Evolutionary conservation across 495 filamentous ascomycete genomes (phyloP).

Genomic region (Rostrohypoxylon terebratum): DNA sequence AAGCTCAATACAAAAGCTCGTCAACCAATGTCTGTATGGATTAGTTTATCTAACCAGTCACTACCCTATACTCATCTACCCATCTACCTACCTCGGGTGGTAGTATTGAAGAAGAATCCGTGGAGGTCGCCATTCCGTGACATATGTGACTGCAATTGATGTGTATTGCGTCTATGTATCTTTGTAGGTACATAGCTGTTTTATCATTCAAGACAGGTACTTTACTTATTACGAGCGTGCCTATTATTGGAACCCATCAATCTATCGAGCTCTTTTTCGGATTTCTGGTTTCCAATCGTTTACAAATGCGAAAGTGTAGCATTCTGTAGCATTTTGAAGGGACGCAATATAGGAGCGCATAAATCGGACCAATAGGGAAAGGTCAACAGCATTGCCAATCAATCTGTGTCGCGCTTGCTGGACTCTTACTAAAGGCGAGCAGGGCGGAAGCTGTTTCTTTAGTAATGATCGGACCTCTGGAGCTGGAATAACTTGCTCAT

Average conservation of each 20-base stretch:
- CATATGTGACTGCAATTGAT: neutral
- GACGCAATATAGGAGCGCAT: neutral
- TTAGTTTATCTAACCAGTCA: neutral
- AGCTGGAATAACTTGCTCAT: slow-evolving; percentile 8
- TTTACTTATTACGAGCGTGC: too few relatives aligned
- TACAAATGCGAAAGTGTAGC: slow-evolving; percentile 13
- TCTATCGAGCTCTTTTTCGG: neutral
- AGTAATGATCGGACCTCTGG: slow-evolving; percentile 23
- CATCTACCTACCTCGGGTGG: neutral
- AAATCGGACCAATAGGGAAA: slow-evolving; percentile 2
- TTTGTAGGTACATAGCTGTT: too few relatives aligned
- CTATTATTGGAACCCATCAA: slow-evolving; percentile 6
- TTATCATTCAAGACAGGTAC: too few relatives aligned
- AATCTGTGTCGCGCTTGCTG: slow-evolving; percentile 16
- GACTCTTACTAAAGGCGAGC: slow-evolving; percentile 25
- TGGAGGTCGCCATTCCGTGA: neutral
- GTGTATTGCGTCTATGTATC: neutral
- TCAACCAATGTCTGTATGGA: slow-evolving; percentile 1
- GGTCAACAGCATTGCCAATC: neutral
- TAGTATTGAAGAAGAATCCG: neutral
- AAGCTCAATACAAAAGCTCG: too few relatives aligned
- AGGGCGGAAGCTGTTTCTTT: slow-evolving; percentile 22
- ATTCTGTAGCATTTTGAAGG: neutral
- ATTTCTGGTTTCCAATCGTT: slow-evolving; percentile 10
- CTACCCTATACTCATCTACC: neutral